Conservation (phyloP, 1,284 basidiomycete species). For the Tylopilus orsonianus region DNA sequence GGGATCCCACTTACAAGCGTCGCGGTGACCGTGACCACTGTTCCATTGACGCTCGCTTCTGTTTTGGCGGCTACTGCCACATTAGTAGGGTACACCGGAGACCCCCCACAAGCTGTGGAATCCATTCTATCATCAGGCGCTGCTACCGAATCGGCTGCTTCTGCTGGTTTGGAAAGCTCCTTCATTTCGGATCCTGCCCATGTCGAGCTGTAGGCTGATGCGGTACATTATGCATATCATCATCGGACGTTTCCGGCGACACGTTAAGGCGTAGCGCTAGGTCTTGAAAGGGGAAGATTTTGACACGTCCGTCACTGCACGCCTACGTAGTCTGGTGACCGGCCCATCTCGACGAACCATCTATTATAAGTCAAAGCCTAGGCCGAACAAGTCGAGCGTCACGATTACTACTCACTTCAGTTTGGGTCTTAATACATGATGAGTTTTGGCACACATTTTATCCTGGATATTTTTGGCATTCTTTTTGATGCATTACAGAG, state of each 20-base stretch:
- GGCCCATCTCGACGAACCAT: neutral
- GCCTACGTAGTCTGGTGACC: too few relatives aligned
- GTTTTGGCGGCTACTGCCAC: constrained; percentile 10
- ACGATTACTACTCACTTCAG: too few relatives aligned
- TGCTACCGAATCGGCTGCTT: neutral
- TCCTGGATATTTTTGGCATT: too few relatives aligned
- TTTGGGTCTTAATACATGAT: too few relatives aligned
- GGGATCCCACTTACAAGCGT: constrained; percentile 11
- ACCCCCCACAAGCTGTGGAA: neutral
- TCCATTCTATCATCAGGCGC: neutral
- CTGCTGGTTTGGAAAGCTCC: constrained; percentile 1
- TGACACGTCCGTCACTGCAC: neutral
- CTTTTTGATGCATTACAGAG: too few relatives aligned
- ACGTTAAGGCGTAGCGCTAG: too few relatives aligned
- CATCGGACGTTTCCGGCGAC: neutral
- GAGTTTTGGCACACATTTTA: too few relatives aligned
- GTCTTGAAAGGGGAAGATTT: neutral
- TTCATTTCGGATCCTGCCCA: constrained; percentile 7
- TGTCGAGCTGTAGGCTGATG: constrained; percentile 22
- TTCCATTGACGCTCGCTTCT: constrained; percentile 16
- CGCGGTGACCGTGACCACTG: constrained; percentile 4
- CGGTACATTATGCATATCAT: neutral
- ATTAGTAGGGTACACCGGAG: neutral
- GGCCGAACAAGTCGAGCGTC: too few relatives aligned
- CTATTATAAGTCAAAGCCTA: neutral